A percentile compares a stretch with the other conserved stretches of the same genome.
phyloP scores from a whole-genome alignment of 345 rosid genomes.

The Microthlaspi erraticum region DNA sequence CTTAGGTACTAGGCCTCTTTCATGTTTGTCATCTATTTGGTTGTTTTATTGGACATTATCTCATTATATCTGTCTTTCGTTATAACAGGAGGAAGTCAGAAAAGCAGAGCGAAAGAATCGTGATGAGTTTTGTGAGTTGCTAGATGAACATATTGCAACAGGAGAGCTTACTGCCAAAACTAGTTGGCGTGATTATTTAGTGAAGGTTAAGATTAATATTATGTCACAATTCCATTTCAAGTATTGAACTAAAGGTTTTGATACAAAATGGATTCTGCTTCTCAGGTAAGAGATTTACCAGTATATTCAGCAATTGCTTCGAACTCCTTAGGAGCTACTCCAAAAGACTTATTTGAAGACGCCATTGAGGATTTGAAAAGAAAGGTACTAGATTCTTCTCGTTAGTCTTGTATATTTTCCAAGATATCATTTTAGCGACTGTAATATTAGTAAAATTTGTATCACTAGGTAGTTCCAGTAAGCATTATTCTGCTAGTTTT shows the following conservation, averaged over 20 bases:
- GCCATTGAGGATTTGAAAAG: conserved; percentile 79
- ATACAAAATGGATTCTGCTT: conserved; percentile 16
- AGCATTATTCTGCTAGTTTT: conserved; percentile 21
- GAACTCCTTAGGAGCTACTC: conserved; percentile 85
- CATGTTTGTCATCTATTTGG: conserved; percentile 7
- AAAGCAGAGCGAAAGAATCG: conserved; percentile 94
- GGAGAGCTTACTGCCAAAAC: conserved; percentile 82
- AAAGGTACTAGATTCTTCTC: conserved; percentile 55
- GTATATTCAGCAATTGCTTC: conserved; percentile 71
- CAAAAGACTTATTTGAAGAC: conserved; percentile 93
- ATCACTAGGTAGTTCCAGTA: conserved; percentile 14
- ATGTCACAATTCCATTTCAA: conserved; percentile 23
- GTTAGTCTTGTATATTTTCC: conserved; percentile 1
- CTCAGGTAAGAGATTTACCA: conserved; percentile 80
- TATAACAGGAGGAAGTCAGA: conserved; percentile 79
- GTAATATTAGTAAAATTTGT: conserved; percentile 7
- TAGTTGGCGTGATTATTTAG: conserved; percentile 83
- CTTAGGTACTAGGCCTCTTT: conserved; percentile 14
- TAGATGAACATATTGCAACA: conserved; percentile 78
- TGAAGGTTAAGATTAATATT: conserved; percentile 55
- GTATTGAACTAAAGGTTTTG: conserved; percentile 31
- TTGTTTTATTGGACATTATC: conserved; percentile 27
- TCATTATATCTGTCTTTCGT: conserved; percentile 35
- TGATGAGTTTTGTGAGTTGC: conserved; percentile 85
- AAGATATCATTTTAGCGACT: conserved; percentile 15